Conservation (phyloP, 1,139 yeast genomes). For the Lodderomyces oxycetoniae region DNA sequence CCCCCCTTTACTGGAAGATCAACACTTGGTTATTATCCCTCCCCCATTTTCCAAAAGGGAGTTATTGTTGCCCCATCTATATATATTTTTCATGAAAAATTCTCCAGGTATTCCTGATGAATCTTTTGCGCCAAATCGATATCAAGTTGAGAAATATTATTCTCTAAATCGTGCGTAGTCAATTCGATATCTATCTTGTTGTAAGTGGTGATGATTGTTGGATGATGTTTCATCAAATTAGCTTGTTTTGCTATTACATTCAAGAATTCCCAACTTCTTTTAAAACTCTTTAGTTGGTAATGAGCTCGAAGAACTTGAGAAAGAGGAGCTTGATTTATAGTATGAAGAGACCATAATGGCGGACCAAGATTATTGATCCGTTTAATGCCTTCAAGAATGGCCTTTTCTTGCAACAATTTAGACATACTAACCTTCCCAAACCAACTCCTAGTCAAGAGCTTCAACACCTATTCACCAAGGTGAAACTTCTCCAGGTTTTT, state of each 20-base stretch:
- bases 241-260: slow-evolving; percentile 58
- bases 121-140: slow-evolving; percentile 47
- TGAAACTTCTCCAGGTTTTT: no score
- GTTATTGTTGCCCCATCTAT: no score
- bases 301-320: slow-evolving; percentile 14
- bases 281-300: slow-evolving; percentile 47
- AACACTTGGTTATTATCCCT: no score
- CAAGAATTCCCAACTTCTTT: slow-evolving; percentile 62
- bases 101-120: slow-evolving; percentile 11
- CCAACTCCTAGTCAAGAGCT: no score
- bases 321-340: slow-evolving; percentile 8
- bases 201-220: slow-evolving; percentile 60
- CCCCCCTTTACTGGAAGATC: no score
- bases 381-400: no score
- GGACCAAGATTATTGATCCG: slow-evolving; percentile 12
- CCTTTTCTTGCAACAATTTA: no score
- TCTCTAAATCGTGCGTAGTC: slow-evolving; percentile 64
- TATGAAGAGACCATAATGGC: slow-evolving; percentile 14
- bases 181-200: slow-evolving; percentile 53
- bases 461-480: no score
- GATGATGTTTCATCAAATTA: slow-evolving; percentile 67
- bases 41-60: no score
- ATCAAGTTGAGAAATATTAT: slow-evolving; percentile 55
- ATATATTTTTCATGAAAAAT: no score
- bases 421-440: no score